phyloP scores from a whole-genome alignment of 2,329 filamentous ascomycete genomes.

The Ilyonectria mors-panacis region DNA sequence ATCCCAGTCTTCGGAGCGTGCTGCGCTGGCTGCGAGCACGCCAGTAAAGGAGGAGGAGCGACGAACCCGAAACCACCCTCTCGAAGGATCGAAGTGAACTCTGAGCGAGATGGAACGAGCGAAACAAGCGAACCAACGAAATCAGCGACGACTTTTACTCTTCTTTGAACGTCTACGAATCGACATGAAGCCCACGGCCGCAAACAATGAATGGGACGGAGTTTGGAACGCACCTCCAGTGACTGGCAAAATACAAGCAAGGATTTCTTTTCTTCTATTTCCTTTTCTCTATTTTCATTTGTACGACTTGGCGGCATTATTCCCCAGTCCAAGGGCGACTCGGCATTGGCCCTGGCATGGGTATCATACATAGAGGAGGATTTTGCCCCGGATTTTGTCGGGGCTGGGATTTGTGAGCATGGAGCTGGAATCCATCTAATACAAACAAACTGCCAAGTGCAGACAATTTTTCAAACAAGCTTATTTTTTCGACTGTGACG shows the following conservation, averaged over 20 bases:
- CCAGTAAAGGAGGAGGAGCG: constrained; percentile 34
- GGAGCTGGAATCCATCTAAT: constrained; percentile 46
- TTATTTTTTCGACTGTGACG: not conserved
- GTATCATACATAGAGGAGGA: constrained; percentile 36
- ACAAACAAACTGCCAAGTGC: constrained; percentile 47
- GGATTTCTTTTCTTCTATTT: constrained; percentile 20
- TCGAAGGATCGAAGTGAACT: constrained; percentile 3
- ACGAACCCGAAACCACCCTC: constrained; percentile 28
- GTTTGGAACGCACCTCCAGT: constrained; percentile 19
- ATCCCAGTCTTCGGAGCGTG: constrained; percentile 71
- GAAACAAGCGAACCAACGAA: constrained; percentile 27
- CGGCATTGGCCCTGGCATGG: constrained; percentile 32
- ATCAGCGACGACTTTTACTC: constrained; percentile 34
- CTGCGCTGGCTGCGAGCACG: constrained; percentile 70
- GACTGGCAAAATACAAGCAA: constrained; percentile 31
- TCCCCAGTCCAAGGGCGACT: constrained; percentile 15
- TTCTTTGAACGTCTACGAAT: constrained; percentile 42
- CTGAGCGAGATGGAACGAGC: constrained; percentile 27
- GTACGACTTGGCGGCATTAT: not conserved
- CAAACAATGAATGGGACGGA: constrained; percentile 32
- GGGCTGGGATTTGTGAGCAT: constrained; percentile 21
- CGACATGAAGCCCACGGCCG: constrained; percentile 42
- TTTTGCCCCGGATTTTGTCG: constrained; percentile 24
- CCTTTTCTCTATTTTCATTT: constrained; percentile 5
- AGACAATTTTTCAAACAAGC: constrained; percentile 36